Evolutionary conservation across 2,329 filamentous ascomycete species (phyloP).

Genomic region (Penicillium sumatraense): DNA sequence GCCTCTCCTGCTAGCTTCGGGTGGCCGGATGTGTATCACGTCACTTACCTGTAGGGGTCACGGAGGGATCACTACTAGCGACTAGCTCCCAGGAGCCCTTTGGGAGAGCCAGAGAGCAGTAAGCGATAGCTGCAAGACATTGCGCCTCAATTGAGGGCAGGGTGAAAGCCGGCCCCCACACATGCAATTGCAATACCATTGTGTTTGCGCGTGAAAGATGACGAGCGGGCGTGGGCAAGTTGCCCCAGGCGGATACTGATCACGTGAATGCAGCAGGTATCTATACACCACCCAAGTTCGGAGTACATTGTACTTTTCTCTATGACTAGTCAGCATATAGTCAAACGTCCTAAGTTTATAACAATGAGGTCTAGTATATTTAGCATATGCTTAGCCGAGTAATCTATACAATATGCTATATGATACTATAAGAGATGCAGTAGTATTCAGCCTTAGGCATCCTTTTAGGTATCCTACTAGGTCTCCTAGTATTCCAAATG

Average conservation of each 20-base stretch:
- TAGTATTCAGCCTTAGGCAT: too few relatives aligned
- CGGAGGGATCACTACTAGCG: constrained; percentile 72
- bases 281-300: too few relatives aligned
- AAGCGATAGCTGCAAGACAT: constrained; percentile 82
- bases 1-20: neutral
- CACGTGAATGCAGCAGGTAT: too few relatives aligned
- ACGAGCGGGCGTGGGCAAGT: constrained; percentile 16
- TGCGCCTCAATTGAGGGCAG: constrained; percentile 90
- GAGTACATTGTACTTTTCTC: too few relatives aligned
- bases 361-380: too few relatives aligned
- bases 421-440: too few relatives aligned
- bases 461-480: too few relatives aligned
- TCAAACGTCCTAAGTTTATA: constrained; percentile 5
- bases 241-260: constrained; percentile 24
- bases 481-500: too few relatives aligned
- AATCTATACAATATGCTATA: too few relatives aligned
- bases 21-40: constrained; percentile 17
- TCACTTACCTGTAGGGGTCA: constrained; percentile 71
- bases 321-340: too few relatives aligned
- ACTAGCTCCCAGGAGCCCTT: constrained; percentile 69
- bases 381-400: too few relatives aligned
- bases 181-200: constrained; percentile 75
- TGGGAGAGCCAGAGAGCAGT: constrained; percentile 68
- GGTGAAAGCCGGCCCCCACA: constrained; percentile 88
- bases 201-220: constrained; percentile 24